Base-by-base conservation (phyloP, 352 stramenopile species). In the Thraustochytrium sp. region DNA sequence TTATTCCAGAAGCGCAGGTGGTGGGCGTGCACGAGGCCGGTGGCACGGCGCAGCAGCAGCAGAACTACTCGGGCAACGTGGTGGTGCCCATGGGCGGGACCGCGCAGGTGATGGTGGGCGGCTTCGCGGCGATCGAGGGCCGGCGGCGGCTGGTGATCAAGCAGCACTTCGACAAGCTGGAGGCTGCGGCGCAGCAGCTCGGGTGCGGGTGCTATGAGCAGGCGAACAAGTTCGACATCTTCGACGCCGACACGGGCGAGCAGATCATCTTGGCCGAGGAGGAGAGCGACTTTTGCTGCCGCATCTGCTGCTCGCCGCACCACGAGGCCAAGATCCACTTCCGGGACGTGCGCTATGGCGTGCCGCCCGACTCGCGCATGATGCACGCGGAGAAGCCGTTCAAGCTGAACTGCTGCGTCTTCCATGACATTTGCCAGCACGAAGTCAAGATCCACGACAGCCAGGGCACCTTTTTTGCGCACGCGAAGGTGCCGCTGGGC, bases 361-460 rank as follows among this genome's bases (percentile, higher is more conserved):
- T 40, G 40, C 26, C 40, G 8, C 21, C 49, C 11, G 49, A 78
- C 26, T 23, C 29, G 18, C 34, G 68, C 23, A 26, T 53, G 13
- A 84, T 84, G 75, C 55, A 56, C 44, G 49, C 61, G 13, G 34
- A 61, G 4, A 84, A 84, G 49, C 75, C 75, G 23, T 84, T 84
- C 61, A 84, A 84, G 49, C 46, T 49, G 13, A 37, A 38, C 42
- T 84, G 75, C 61, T 84, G 75, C 49, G 44, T 61, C 9, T 84
- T 18, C 49, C 13, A 21, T n/a, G 75, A 84, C 75, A 84, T 84
- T 83, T 84, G 75, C 36, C 40, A 34, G 8, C 59, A 76, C 55
- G 75, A 84, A 29, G 38, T 53, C 42, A 51, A 44, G 42, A 31
- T 53, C 23, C 48, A 80, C 18, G 26, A 46, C 31, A 42, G 34